phyloP scores from a whole-genome alignment of 192 early-diverging fungal species.

The Gorgonomyces haynaldii region DNA sequence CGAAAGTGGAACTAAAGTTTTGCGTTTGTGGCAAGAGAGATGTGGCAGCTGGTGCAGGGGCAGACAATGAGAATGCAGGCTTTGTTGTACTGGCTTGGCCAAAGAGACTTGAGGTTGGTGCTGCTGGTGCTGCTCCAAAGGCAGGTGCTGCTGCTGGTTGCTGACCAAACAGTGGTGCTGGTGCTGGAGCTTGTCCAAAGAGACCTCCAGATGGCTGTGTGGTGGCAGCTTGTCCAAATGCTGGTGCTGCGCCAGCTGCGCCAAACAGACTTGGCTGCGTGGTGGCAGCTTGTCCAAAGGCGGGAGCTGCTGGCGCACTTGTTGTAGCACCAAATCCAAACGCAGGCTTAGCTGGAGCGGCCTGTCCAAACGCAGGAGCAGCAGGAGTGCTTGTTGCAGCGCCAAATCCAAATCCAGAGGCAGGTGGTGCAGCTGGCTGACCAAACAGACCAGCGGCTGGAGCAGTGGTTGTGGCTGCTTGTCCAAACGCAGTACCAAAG shows the following conservation, averaged over 20 bases:
- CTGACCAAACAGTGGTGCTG: neutral
- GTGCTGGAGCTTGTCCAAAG: slow-evolving; percentile 5
- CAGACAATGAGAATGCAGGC: slow-evolving; percentile 9
- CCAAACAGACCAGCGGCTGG: slow-evolving; percentile 10
- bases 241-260: slow-evolving; percentile 6
- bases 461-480: slow-evolving; percentile 2
- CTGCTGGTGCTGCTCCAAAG: slow-evolving; percentile 12
- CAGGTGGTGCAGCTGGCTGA: slow-evolving; percentile 6
- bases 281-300: slow-evolving; percentile 4
- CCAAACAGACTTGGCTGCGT: slow-evolving; percentile 8
- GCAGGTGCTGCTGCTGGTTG: neutral
- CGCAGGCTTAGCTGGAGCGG: slow-evolving; percentile 6
- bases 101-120: slow-evolving; percentile 14
- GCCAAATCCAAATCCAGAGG: slow-evolving; percentile 11
- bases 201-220: slow-evolving; percentile 1
- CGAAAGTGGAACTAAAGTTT: neutral
- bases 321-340: slow-evolving; percentile 21
- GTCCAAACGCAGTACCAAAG: slow-evolving; percentile 25
- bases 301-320: slow-evolving; percentile 7
- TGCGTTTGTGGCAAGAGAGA: slow-evolving; percentile 8
- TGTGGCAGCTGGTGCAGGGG: slow-evolving; percentile 1
- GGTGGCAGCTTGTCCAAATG: neutral
- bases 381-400: slow-evolving; percentile 7
- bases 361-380: slow-evolving; percentile 8
- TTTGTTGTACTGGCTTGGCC: slow-evolving; percentile 8